phyloP scores from a whole-genome alignment of 2,329 filamentous ascomycete genomes.

The Ascocoryne sarcoides region DNA sequence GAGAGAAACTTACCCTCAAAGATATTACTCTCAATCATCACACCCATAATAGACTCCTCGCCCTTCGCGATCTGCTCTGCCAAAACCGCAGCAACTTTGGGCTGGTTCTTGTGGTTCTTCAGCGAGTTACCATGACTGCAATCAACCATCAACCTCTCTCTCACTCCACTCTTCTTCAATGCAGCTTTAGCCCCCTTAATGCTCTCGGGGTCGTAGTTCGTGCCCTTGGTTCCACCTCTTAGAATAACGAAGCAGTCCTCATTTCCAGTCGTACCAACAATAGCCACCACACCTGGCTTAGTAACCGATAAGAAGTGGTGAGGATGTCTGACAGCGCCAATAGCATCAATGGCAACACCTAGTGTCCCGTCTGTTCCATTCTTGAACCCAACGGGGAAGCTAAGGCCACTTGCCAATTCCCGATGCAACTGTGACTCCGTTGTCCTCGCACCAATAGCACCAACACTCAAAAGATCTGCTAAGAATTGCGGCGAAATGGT shows the following conservation, averaged over 20 bases:
- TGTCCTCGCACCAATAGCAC: constrained; percentile 90
- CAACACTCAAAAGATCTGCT: constrained; percentile 82
- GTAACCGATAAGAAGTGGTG: constrained; percentile 98
- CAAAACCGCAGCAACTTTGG: constrained; percentile 75
- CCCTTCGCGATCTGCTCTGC: constrained; percentile 79
- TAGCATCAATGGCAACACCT: constrained; percentile 87
- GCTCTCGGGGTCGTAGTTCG: constrained; percentile 84
- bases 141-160: constrained; percentile 85
- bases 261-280: constrained; percentile 90
- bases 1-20: constrained; percentile 58
- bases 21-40: constrained; percentile 99
- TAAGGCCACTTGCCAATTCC: constrained; percentile 85
- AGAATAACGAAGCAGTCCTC: constrained; percentile 96
- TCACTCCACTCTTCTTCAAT: constrained; percentile 64
- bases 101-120: constrained; percentile 97
- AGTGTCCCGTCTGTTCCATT: constrained; percentile 93
- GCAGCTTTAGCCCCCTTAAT: constrained; percentile 76
- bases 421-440: constrained; percentile 95
- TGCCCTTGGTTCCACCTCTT: constrained; percentile 83
- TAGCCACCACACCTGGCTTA: constrained; percentile 89
- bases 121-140: constrained; percentile 94
- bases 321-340: constrained; percentile 81
- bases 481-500: constrained; percentile 98
- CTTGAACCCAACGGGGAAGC: constrained; percentile 98
- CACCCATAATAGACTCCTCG: constrained; percentile 79